Percentiles rank a stretch among this genome's conserved stretches.
Conservation (phyloP, 2,329 filamentous ascomycete genomes). For the Pseudodiploospora longispora region DNA sequence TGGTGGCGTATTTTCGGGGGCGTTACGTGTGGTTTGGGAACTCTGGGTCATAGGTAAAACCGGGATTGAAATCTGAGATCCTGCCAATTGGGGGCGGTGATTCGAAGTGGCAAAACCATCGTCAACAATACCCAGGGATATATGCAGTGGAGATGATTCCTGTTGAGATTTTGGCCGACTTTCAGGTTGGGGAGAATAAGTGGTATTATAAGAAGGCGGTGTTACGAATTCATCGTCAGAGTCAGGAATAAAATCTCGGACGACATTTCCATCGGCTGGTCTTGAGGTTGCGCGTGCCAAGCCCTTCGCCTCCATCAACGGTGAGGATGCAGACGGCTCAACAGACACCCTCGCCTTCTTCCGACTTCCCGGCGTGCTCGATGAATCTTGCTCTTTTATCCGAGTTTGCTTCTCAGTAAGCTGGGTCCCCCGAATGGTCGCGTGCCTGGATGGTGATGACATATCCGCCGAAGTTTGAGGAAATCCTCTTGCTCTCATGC, state of each 20-base stretch:
- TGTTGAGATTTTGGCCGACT: background rate
- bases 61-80: no score
- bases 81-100: no score
- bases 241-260: slow-evolving; percentile 36
- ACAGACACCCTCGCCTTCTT: slow-evolving; percentile 5
- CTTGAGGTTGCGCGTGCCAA: no score
- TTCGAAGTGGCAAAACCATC: no score
- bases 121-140: no score
- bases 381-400: slow-evolving; percentile 1
- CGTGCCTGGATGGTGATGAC: slow-evolving; percentile 7
- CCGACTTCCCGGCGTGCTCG: slow-evolving; percentile 3
- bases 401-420: slow-evolving; percentile 2
- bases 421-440: slow-evolving; percentile 2
- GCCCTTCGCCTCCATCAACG: no score
- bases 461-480: background rate
- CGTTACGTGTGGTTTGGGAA: no score
- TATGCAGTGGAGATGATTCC: background rate
- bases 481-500: background rate
- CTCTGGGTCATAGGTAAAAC: no score
- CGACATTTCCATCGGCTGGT: no score
- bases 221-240: slow-evolving; percentile 49
- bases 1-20: background rate
- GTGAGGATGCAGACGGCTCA: background rate
- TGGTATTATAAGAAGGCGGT: slow-evolving; percentile 18
- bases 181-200: background rate